These are phyloP conservation scores for Penicillium pancosmium DNA, from an alignment of 495 filamentous ascomycete genomes.

Conservation along the genomic window DNA sequence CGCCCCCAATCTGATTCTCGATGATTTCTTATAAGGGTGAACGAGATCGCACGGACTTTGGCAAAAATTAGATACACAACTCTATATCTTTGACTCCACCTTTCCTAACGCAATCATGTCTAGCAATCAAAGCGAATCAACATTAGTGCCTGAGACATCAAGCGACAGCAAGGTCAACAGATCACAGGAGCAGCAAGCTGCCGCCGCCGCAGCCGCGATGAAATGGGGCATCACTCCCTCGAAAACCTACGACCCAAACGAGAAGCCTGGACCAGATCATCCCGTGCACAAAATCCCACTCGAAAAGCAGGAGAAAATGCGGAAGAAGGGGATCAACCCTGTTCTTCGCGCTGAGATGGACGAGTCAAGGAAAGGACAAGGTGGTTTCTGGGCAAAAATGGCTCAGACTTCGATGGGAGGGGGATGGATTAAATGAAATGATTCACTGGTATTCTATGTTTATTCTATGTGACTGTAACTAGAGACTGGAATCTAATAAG, in stretches of 20 bases:
- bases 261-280: conserved; percentile 14
- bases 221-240: conserved; percentile 22
- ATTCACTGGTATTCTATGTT: not conserved
- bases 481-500: no score
- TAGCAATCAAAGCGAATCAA: not conserved
- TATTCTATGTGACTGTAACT: no score
- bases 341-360: conserved; percentile 25
- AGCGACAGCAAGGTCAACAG: not conserved
- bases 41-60: not conserved
- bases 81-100: not conserved
- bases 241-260: conserved; percentile 6
- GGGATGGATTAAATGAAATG: conserved; percentile 25
- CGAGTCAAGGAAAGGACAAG: conserved; percentile 20
- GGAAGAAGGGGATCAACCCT: conserved; percentile 26
- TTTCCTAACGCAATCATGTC: not conserved
- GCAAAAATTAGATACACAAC: not conserved
- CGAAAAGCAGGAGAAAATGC: conserved; percentile 28
- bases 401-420: conserved; percentile 23
- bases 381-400: conserved; percentile 24
- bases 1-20: not conserved
- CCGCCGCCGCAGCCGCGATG: not conserved
- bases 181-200: not conserved
- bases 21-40: not conserved
- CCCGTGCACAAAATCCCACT: conserved; percentile 26
- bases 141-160: not conserved